Base-by-base conservation (phyloP, 2,329 filamentous ascomycete species). In the Mollisia scopiformis region DNA sequence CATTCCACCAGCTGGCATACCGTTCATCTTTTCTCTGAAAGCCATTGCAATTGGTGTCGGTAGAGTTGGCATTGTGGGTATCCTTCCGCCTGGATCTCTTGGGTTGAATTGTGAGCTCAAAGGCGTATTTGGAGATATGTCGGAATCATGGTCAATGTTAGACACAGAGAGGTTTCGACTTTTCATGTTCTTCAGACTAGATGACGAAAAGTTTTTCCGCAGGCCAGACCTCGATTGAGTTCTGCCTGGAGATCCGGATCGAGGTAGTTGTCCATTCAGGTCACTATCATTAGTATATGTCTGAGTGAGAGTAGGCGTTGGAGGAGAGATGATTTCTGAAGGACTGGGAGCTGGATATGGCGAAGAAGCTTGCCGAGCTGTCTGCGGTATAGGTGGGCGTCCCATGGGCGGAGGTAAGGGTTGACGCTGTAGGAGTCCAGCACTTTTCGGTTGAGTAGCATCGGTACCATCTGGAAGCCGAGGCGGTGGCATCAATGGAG, bases 41-140 rank as follows among this genome's bases (percentile, higher is more conserved):
- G 85, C 82, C 10, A 86, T 79, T 0, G 84, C 82, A 37, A 88
- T 82, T 13, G 90, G 88, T 2, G 90, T 92, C 10, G 91, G 88
- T 25, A 91, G 72, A 1, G 85, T 78, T 7, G 90, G 86, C 52
- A 91, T 75, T 56, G 83, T 78, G 69, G 83, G 76, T 64, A 85
- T 76, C 55, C 82, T 74, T 50, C 75, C 77, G 70, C 69, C 67
- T 79, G 73, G 80, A 74, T 66, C 84, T 74, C 19, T 67, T 11
- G 63, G 46, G 37, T 57, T 63, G 52, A 69, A 68, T 78, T 79
- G 30, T 78, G 82, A 71, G 71, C 85, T 92, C 62, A 89, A 81
- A 0, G 93, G 91, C 0, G 92, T 96, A 28, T 83, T 84, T 4
- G 90, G 88, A 1, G 91, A 93, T 52, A 84, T 79, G 51, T 92